phyloP scores from a whole-genome alignment of 2,329 filamentous ascomycete species.

The Elsinoe fawcettii region DNA sequence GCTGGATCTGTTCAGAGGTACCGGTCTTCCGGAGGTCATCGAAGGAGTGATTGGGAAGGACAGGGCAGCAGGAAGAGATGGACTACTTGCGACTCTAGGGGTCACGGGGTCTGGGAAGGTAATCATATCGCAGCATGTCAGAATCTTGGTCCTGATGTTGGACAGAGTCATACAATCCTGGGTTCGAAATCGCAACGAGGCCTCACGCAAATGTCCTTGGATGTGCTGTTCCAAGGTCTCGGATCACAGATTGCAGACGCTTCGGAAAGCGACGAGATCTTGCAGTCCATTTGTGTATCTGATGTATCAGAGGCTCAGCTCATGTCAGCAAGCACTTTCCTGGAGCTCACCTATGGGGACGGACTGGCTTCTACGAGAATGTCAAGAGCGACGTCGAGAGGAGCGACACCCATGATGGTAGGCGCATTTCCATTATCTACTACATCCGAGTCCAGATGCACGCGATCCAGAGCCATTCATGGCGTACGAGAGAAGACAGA shows the following conservation, averaged over 20 bases:
- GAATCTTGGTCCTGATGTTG: constrained; percentile 3
- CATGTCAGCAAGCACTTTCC: constrained; percentile 63
- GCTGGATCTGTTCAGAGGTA: constrained; percentile 76
- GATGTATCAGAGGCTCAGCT: constrained; percentile 77
- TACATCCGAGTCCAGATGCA: neutral
- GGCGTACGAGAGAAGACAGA: neutral
- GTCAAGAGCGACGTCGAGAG: constrained; percentile 32
- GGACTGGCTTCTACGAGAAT: constrained; percentile 43
- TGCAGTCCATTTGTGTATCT: constrained; percentile 65
- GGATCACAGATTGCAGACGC: constrained; percentile 60
- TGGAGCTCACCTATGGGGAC: constrained; percentile 73
- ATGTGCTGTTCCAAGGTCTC: constrained; percentile 79
- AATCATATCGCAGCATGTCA: constrained; percentile 6
- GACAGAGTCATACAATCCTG: constrained; percentile 87
- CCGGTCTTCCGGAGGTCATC: constrained; percentile 65
- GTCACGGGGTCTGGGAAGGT: constrained; percentile 97
- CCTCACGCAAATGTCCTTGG: constrained; percentile 82
- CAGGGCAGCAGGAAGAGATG: constrained; percentile 75
- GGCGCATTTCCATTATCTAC: constrained; percentile 24
- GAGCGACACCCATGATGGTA: constrained; percentile 38
- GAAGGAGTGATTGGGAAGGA: constrained; percentile 69
- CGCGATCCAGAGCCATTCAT: neutral
- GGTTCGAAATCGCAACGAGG: constrained; percentile 81
- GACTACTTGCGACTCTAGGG: constrained; percentile 80
- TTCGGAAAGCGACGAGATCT: constrained; percentile 49